Evolutionary conservation across 2,329 filamentous ascomycete species (phyloP), one percentile per base, ranked within the genome.

Genomic region (Aspergillus sp.): DNA sequence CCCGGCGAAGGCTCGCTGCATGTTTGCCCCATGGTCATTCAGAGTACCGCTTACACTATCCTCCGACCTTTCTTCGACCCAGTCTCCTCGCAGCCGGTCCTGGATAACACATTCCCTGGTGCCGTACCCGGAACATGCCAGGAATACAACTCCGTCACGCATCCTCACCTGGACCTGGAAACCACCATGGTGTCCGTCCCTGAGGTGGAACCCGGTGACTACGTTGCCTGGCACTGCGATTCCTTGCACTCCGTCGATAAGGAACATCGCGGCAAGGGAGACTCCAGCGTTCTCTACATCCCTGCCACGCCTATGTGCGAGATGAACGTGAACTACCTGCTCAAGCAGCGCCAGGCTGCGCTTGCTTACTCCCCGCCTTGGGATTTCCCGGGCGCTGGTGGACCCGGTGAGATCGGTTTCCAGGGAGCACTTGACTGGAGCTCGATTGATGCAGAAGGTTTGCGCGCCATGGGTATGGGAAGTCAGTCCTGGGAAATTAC

Each of bases 201-300:
- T 0, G 76, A 78, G 7, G 88, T 92, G 7, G 79, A 81, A 48
- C 90, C 90, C 0, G 90, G 90, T 1, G 90, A 93, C 71, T 92
- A 88, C 68, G 88, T 96, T 2, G 80, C 86, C 67, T 84, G 91
- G 91, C 91, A 96, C 73, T 94, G 91, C 73, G 90, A 93, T 62
- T 72, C 81, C 12, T 89, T 96, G 52, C 93, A 97, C 72, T 86
- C 91, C 0, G 93, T 97, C 0, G 93, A 97, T 77, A 88, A 86
- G 65, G 81, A 88, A 1, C 93, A 97, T 72, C 76, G 76, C 1
- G 94, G 93, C 1, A 81, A 78, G 1, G 76, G 80, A 0, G 93
- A 97, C 74, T 92, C 90, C 0, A 92, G 89, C 67, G 93, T 97
- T 0, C 71, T 97, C 61, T 97, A 97, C 70, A 96, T 97, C 58